phyloP scores from a whole-genome alignment of 148 eudicot genomes.

The Rhododendron kiyosumense region DNA sequence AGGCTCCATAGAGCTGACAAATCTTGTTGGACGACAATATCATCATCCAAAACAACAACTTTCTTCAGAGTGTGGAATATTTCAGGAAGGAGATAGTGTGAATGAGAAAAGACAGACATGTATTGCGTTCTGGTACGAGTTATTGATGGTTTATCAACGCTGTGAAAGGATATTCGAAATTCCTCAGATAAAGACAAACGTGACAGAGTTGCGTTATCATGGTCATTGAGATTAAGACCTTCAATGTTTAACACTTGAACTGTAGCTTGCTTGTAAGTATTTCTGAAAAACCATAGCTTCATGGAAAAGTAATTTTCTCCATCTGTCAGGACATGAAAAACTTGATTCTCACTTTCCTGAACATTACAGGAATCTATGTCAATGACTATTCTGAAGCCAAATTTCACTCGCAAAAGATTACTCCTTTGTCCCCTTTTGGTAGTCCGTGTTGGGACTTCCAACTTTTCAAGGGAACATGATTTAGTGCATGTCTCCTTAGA shows the following conservation, averaged over 20 bases:
- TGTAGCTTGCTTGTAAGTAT: slow-evolving; percentile 60
- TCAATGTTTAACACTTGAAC: slow-evolving; percentile 79
- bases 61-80: slow-evolving; percentile 60
- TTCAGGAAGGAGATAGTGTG: slow-evolving; percentile 75
- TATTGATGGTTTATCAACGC: slow-evolving; percentile 37
- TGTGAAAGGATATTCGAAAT: slow-evolving; percentile 64
- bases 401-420: background rate
- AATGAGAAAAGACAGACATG: slow-evolving; percentile 67
- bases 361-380: slow-evolving; percentile 12
- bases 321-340: slow-evolving; percentile 90
- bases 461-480: background rate
- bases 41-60: slow-evolving; percentile 85
- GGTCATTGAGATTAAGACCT: slow-evolving; percentile 36
- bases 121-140: slow-evolving; percentile 53
- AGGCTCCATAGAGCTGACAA: slow-evolving; percentile 74
- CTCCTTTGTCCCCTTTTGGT: background rate
- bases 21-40: slow-evolving; percentile 78
- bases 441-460: background rate
- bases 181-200: slow-evolving; percentile 66
- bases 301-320: slow-evolving; percentile 74
- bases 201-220: slow-evolving; percentile 20
- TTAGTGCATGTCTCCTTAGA: background rate
- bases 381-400: background rate
- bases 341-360: slow-evolving; percentile 78
- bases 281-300: slow-evolving; percentile 73